Percentiles rank a stretch among this genome's conserved stretches.
phyloP scores from a whole-genome alignment of 345 rosid genomes.

The Geranium rotundifolium region DNA sequence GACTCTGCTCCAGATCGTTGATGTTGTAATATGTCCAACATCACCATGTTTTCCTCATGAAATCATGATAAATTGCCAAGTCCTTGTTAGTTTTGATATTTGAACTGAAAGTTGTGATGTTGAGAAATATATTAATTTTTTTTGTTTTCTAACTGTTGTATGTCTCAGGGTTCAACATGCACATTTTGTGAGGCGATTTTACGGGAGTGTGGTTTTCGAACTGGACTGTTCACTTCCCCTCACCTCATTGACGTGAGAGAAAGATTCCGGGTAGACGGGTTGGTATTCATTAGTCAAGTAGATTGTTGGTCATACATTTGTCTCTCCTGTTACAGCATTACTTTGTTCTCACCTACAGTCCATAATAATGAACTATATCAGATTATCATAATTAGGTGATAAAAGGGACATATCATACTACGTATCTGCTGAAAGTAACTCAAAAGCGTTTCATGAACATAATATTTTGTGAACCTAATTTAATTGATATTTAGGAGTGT shows the following conservation, averaged over 20 bases:
- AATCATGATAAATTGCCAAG: background rate
- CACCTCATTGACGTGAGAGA: slow-evolving; percentile 92
- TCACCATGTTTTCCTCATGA: background rate
- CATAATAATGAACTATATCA: too few relatives aligned
- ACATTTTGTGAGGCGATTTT: slow-evolving; percentile 73
- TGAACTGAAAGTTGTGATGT: background rate
- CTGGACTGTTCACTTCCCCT: slow-evolving; percentile 85
- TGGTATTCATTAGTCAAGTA: slow-evolving; percentile 13
- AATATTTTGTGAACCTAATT: too few relatives aligned
- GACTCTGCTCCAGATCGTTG: too few relatives aligned
- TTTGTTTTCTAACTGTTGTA: background rate
- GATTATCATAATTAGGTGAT: too few relatives aligned
- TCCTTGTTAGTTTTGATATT: background rate
- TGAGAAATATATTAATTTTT: background rate
- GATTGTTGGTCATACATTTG: slow-evolving; percentile 1
- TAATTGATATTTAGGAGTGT: too few relatives aligned
- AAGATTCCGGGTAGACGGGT: slow-evolving; percentile 76
- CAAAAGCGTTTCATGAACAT: too few relatives aligned
- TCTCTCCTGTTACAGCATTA: background rate
- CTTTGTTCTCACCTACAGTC: background rate
- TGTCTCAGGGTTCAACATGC: slow-evolving; percentile 83
- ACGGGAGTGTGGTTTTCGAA: slow-evolving; percentile 69
- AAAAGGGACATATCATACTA: too few relatives aligned
- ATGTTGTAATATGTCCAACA: too few relatives aligned
- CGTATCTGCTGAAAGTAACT: too few relatives aligned